phyloP scores from a whole-genome alignment of 2,329 filamentous ascomycete genomes.

The Hymenoscyphus infarciens region DNA sequence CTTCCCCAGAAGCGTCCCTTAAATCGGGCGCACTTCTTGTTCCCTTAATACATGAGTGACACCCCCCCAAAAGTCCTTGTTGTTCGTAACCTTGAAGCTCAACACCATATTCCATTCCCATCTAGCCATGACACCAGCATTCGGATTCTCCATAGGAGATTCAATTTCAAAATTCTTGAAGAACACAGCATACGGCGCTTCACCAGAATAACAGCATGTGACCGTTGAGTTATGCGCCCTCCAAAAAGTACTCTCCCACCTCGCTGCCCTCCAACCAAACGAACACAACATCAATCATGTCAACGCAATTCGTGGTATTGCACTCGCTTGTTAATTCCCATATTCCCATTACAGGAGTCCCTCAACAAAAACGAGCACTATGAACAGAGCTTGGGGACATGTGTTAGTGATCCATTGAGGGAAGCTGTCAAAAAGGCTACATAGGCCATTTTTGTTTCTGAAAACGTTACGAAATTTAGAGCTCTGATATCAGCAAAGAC shows the following conservation, averaged over 20 bases:
- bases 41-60: no score
- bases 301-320: slow-evolving; percentile 10
- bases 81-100: no score
- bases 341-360: slow-evolving; percentile 3
- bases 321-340: slow-evolving; percentile 3
- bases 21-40: no score
- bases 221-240: slow-evolving; percentile 2
- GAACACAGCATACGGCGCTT: neutral
- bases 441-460: slow-evolving; percentile 5
- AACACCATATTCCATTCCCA: neutral
- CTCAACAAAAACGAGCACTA: slow-evolving; percentile 5
- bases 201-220: slow-evolving; percentile 7
- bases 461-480: slow-evolving; percentile 8
- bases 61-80: no score
- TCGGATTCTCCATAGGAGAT: slow-evolving; percentile 9
- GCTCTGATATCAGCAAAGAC: slow-evolving; percentile 8
- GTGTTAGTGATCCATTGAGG: neutral
- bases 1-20: no score
- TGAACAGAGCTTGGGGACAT: neutral
- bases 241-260: neutral
- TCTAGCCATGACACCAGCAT: slow-evolving; percentile 5
- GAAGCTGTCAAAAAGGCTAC: neutral
- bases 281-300: slow-evolving; percentile 4
- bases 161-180: slow-evolving; percentile 1
- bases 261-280: neutral